Conservation (phyloP, 2,329 filamentous ascomycete species). For the Trichoderma breve region DNA sequence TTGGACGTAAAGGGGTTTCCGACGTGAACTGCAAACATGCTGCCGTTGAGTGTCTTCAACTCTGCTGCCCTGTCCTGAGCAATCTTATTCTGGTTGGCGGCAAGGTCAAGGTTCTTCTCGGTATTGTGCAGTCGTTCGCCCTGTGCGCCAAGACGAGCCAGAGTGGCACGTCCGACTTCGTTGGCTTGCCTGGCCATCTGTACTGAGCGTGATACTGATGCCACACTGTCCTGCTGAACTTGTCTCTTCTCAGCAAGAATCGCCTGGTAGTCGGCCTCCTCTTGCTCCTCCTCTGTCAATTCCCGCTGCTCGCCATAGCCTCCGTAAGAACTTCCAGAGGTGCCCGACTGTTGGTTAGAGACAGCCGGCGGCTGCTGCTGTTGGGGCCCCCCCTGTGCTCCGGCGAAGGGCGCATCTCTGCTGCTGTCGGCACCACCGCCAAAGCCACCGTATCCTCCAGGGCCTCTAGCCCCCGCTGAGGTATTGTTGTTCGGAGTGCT, state of each 20-base stretch:
- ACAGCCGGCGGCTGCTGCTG: conserved; percentile 34
- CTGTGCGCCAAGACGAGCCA: conserved; percentile 72
- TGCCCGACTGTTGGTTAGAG: conserved; percentile 29
- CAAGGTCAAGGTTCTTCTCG: conserved; percentile 78
- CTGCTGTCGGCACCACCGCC: conserved; percentile 52
- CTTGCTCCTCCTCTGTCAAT: conserved; percentile 77
- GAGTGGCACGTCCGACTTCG: conserved; percentile 64
- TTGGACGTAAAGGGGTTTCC: conserved; percentile 74
- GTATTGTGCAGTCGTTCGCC: conserved; percentile 79
- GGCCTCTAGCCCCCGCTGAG: conserved; percentile 41
- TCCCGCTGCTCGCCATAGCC: conserved; percentile 69
- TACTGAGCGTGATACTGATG: conserved; percentile 40
- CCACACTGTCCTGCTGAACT: conserved; percentile 71
- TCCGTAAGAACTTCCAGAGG: conserved; percentile 39
- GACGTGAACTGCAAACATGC: conserved; percentile 86
- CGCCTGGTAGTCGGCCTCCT: conserved; percentile 67
- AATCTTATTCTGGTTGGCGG: conserved; percentile 70
- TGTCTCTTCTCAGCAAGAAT: conserved; percentile 56
- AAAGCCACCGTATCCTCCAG: conserved; percentile 61
- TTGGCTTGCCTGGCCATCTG: conserved; percentile 45
- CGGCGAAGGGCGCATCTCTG: conserved; percentile 62
- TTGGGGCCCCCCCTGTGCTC: conserved; percentile 50
- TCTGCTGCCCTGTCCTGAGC: conserved; percentile 80
- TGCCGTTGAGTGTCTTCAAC: conserved; percentile 79
- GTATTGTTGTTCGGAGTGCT: conserved; percentile 31